Percentiles rank a stretch among this genome's conserved stretches.
Evolutionary conservation across 192 early-diverging fungal species (phyloP).

Genomic region (Linnemannia elongata): DNA sequence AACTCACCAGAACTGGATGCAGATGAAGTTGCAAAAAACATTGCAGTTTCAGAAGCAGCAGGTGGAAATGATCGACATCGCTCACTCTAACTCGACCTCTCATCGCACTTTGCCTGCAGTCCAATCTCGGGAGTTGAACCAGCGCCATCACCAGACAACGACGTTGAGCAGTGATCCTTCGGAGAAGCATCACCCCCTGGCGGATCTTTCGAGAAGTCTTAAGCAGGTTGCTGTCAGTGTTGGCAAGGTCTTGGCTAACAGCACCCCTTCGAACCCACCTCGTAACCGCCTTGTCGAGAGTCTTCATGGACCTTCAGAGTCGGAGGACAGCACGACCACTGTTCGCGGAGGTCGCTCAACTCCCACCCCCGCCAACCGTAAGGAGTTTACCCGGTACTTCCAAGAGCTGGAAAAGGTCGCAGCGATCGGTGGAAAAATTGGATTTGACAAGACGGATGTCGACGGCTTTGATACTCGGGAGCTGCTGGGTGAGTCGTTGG

Average conservation of each 20-base stretch:
- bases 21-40: constrained; percentile 42
- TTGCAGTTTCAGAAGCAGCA: constrained; percentile 51
- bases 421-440: constrained; percentile 35
- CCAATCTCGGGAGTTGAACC: background rate
- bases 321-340: background rate
- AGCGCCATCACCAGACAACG: background rate
- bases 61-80: constrained; percentile 29
- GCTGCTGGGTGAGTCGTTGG: background rate
- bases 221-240: constrained; percentile 51
- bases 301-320: background rate
- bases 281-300: background rate
- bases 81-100: constrained; percentile 12
- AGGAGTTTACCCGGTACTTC: constrained; percentile 46
- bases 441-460: constrained; percentile 16
- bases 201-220: constrained; percentile 31
- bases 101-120: background rate
- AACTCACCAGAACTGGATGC: constrained; percentile 52
- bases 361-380: constrained; percentile 6
- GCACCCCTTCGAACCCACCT: background rate
- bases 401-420: constrained; percentile 54
- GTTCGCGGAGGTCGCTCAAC: background rate
- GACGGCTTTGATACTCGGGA: constrained; percentile 3
- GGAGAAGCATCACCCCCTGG: constrained; percentile 5
- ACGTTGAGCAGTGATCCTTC: background rate
- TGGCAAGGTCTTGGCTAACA: constrained; percentile 38